These are phyloP conservation scores for Durusdinium trenchii DNA, from an alignment of 73 alveolate genomes.

Conservation along the genomic window DNA sequence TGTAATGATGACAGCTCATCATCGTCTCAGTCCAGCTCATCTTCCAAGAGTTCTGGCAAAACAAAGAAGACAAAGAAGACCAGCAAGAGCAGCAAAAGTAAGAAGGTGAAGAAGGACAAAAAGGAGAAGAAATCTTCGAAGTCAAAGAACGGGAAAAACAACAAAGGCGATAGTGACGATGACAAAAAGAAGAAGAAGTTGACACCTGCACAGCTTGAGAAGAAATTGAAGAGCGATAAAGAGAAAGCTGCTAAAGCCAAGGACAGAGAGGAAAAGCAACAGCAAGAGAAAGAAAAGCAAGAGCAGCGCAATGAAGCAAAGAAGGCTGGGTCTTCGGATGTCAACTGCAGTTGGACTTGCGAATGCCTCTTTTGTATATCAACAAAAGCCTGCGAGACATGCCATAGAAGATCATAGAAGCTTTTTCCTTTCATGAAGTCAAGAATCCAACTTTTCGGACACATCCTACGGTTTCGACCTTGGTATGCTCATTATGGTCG, in stretches of 20 bases:
- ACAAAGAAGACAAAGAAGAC: neutral
- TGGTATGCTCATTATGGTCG: too few species aligned
- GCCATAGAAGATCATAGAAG: too few species aligned
- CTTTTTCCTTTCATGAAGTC: too few species aligned
- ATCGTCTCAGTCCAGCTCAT: neutral
- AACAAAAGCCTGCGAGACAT: too few species aligned
- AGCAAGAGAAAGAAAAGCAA: neutral
- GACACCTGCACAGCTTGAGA: neutral
- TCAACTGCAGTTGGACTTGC: neutral
- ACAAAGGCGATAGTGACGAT: neutral
- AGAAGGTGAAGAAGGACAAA: neutral
- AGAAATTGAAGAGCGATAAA: neutral
- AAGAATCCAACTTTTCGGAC: too few species aligned
- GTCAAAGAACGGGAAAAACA: neutral
- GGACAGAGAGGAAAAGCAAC: neutral
- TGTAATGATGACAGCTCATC: neutral
- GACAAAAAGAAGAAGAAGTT: neutral
- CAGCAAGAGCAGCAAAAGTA: neutral
- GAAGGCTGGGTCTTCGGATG: neutral
- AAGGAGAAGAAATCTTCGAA: neutral
- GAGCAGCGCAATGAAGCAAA: conserved; percentile 5
- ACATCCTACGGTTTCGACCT: too few species aligned
- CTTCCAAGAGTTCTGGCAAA: neutral
- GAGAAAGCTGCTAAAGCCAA: neutral
- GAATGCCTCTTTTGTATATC: too few species aligned